Percentiles rank a stretch among this genome's conserved stretches.
These are phyloP conservation scores for Pythium sp. DNA, from an alignment of 352 stramenopile species.

Conservation along the genomic window DNA sequence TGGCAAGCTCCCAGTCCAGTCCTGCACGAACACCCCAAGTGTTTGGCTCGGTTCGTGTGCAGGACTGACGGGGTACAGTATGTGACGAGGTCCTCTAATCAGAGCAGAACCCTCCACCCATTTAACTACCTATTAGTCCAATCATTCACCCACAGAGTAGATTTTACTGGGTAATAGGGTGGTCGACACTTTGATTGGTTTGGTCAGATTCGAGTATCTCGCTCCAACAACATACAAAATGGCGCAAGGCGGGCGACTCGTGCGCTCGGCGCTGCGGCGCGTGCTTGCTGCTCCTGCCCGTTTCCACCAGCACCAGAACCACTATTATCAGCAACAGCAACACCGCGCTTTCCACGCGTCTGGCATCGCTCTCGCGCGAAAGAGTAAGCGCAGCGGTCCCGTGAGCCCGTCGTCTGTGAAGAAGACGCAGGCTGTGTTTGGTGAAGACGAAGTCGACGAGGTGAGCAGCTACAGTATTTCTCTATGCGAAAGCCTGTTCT, in stretches of 20 bases:
- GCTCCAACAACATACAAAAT: background rate
- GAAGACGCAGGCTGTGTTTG: conserved; percentile 26
- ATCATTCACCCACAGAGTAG: background rate
- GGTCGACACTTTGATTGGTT: conserved; percentile 10
- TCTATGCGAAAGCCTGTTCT: background rate
- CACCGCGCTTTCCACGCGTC: conserved; percentile 43
- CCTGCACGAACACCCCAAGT: no score
- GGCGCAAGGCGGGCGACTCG: conserved; percentile 8
- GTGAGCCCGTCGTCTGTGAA: conserved; percentile 8
- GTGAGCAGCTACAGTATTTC: conserved; percentile 12
- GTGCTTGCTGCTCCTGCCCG: background rate
- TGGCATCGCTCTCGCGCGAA: conserved; percentile 29
- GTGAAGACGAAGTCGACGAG: conserved; percentile 23
- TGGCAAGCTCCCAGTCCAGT: no score
- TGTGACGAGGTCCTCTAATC: background rate
- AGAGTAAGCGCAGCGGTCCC: conserved; percentile 36
- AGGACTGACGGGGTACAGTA: no score
- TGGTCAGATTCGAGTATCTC: background rate
- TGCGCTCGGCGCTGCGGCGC: conserved; percentile 6
- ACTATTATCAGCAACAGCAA: conserved; percentile 3
- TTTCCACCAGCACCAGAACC: background rate
- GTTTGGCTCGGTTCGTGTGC: no score
- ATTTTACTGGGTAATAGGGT: conserved; percentile 1
- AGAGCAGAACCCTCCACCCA: background rate
- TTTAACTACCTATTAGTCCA: background rate